Conservation (phyloP, 345 rosid species). For the Eucalyptus cloeziana region DNA sequence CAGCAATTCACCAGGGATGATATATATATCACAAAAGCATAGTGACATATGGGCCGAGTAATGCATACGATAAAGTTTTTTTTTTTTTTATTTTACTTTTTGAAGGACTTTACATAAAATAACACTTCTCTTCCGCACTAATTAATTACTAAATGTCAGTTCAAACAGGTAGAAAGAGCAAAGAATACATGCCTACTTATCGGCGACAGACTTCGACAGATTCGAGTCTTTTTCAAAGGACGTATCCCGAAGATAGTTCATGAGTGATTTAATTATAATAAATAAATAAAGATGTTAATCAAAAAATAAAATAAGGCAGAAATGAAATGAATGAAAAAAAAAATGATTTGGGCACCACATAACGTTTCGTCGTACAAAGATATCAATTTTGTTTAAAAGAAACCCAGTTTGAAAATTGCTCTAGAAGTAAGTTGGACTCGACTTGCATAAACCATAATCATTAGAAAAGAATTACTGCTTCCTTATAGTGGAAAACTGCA, state of each 20-base stretch:
- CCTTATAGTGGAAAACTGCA: not conserved
- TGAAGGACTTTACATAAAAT: not conserved
- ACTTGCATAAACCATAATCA: not conserved
- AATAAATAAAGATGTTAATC: too few relatives aligned
- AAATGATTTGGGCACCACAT: not conserved
- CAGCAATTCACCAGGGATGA: not conserved
- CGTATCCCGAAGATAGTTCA: fast-evolving
- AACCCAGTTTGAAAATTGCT: not conserved
- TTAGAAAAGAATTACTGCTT: not conserved
- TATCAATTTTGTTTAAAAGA: not conserved
- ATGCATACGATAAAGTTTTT: not conserved
- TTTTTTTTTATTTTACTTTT: not conserved
- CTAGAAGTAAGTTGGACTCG: not conserved
- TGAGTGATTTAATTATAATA: not conserved
- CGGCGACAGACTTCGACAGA: not conserved
- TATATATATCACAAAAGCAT: not conserved
- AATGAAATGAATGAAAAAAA: not conserved
- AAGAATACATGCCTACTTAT: not conserved
- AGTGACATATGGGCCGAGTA: not conserved
- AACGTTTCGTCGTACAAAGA: not conserved
- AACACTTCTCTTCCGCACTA: not conserved
- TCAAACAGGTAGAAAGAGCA: not conserved
- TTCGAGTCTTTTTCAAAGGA: not conserved
- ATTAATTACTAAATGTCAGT: not conserved
- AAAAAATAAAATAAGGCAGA: not conserved